These are phyloP conservation scores for Phytophthora kernoviae DNA, from an alignment of 352 stramenopile species.

Conservation along the genomic window DNA sequence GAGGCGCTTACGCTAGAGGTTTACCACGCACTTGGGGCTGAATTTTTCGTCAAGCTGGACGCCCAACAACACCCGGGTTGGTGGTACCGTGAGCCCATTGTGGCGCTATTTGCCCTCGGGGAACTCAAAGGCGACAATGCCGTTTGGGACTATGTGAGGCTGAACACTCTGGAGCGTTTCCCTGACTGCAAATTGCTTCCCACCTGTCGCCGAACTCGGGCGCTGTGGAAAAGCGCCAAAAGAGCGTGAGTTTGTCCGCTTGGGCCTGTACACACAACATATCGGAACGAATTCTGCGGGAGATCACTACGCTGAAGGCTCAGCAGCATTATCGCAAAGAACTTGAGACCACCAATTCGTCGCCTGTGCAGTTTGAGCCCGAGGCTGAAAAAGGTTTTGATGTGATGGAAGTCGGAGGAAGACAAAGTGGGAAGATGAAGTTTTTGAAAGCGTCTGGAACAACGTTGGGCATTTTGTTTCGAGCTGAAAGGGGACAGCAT, in stretches of 20 bases:
- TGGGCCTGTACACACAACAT: constrained; percentile 29
- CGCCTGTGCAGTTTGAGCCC: too few species aligned
- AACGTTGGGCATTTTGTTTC: too few species aligned
- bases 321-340: neutral
- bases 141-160: constrained; percentile 43
- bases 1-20: constrained; percentile 34
- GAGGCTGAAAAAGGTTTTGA: too few species aligned
- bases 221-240: constrained; percentile 20
- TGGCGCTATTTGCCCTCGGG: constrained; percentile 39
- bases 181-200: constrained; percentile 48
- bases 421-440: too few species aligned
- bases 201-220: constrained; percentile 39
- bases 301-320: constrained; percentile 22
- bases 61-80: constrained; percentile 46
- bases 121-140: constrained; percentile 31
- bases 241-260: constrained; percentile 28
- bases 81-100: constrained; percentile 51
- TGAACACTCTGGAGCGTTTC: constrained; percentile 39
- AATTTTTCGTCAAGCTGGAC: constrained; percentile 58
- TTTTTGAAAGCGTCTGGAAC: too few species aligned
- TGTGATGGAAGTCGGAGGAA: too few species aligned
- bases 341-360: neutral
- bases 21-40: constrained; percentile 37
- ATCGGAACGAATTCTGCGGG: constrained; percentile 13
- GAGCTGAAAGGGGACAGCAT: too few species aligned